Percentiles rank a stretch among this genome's conserved stretches.
phyloP scores from a whole-genome alignment of 2,329 filamentous ascomycete species.

The Fusarium verticillioides region DNA sequence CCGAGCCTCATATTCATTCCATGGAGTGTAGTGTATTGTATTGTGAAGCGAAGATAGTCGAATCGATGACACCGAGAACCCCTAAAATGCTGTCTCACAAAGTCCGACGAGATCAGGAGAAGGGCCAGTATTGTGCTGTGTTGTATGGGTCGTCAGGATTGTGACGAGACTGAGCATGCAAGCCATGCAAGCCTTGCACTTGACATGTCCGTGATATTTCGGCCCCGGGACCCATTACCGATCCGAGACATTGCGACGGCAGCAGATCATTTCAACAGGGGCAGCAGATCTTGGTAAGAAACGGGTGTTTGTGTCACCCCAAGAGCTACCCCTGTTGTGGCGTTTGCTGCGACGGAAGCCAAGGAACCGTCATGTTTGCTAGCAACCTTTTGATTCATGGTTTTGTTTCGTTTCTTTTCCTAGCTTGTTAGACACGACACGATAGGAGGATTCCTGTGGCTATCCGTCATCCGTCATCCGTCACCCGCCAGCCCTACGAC shows the following conservation, averaged over 20 bases:
- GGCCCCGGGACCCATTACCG: slow-evolving; percentile 15
- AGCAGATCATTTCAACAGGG: slow-evolving; percentile 28
- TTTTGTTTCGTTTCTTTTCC: background rate
- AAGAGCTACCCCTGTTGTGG: slow-evolving; percentile 18
- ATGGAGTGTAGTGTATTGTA: background rate
- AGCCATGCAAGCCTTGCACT: slow-evolving; percentile 4
- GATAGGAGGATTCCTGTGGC: slow-evolving; percentile 8
- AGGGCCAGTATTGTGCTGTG: background rate
- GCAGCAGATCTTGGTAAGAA: slow-evolving; percentile 20
- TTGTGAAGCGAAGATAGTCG: background rate
- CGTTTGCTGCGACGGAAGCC: slow-evolving; percentile 15
- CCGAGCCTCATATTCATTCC: background rate
- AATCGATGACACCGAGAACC: background rate
- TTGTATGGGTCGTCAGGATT: background rate
- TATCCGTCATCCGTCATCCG: background rate
- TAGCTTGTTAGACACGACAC: background rate
- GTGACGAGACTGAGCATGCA: slow-evolving; percentile 4
- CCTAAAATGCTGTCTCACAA: slow-evolving; percentile 5
- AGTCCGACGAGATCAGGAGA: background rate
- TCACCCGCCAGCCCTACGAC: slow-evolving; percentile 17
- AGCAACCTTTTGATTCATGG: slow-evolving; percentile 6
- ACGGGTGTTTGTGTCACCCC: slow-evolving; percentile 24
- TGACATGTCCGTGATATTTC: slow-evolving; percentile 33
- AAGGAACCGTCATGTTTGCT: slow-evolving; percentile 9
- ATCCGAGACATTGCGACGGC: slow-evolving; percentile 23